Percentiles rank a stretch among this genome's conserved stretches.
Evolutionary conservation across 2,329 filamentous ascomycete genomes (phyloP).

Genomic region (Drechslerella dactyloides): DNA sequence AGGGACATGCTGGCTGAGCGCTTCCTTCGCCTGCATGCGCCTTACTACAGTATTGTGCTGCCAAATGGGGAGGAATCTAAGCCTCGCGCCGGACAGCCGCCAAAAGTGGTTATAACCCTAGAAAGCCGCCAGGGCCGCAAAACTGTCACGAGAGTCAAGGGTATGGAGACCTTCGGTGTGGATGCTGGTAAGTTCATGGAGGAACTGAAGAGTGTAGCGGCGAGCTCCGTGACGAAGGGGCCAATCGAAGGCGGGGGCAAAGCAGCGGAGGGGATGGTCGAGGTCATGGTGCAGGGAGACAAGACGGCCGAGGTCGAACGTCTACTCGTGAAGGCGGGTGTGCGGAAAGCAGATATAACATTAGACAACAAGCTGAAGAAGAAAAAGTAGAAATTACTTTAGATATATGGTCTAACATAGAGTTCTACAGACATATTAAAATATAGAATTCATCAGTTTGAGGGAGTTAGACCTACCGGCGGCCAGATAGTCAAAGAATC

Average conservation of each 20-base stretch:
- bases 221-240: slow-evolving; percentile 70
- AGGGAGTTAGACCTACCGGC: no score
- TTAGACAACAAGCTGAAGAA: slow-evolving; percentile 73
- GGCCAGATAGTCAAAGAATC: no score
- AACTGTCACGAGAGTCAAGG: slow-evolving; percentile 68
- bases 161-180: slow-evolving; percentile 69
- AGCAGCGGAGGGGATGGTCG: slow-evolving; percentile 67
- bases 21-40: slow-evolving; percentile 64
- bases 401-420: not conserved
- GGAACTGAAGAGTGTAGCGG: slow-evolving; percentile 71
- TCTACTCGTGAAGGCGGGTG: slow-evolving; percentile 66
- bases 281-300: slow-evolving; percentile 72
- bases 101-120: slow-evolving; percentile 67
- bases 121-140: slow-evolving; percentile 72
- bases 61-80: slow-evolving; percentile 63
- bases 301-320: slow-evolving; percentile 68
- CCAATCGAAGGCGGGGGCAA: slow-evolving; percentile 67
- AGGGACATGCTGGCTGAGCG: slow-evolving; percentile 69
- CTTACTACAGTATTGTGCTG: slow-evolving; percentile 66
- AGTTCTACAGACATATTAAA: not conserved
- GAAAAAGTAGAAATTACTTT: slow-evolving; percentile 58
- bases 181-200: slow-evolving; percentile 68
- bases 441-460: no score
- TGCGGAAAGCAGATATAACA: slow-evolving; percentile 69
- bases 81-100: slow-evolving; percentile 67